A percentile compares a stretch with the other conserved stretches of the same genome.
Evolutionary conservation across 805 yeast species (phyloP).

Genomic region (Wickerhamomyces subpelliculosus): DNA sequence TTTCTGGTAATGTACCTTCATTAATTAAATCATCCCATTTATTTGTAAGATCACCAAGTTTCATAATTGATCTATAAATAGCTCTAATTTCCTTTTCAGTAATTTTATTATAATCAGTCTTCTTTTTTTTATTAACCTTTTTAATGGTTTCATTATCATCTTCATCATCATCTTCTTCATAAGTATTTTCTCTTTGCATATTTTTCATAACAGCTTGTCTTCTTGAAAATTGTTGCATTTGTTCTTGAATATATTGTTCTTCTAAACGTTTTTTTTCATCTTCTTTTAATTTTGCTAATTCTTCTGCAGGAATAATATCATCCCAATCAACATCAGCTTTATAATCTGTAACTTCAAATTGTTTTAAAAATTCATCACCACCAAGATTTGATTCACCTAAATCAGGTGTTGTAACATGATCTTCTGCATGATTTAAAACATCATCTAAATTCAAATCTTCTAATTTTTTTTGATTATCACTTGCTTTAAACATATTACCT

Average conservation of each 20-base stretch:
- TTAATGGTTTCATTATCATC: constrained; percentile 29
- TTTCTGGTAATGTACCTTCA: constrained; percentile 83
- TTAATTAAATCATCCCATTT: constrained; percentile 82
- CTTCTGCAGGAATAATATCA: constrained; percentile 95
- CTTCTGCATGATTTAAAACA: constrained; percentile 94
- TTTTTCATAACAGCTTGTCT: constrained; percentile 68
- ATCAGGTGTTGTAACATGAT: constrained; percentile 93
- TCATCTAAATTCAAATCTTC: constrained; percentile 95
- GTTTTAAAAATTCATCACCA: constrained; percentile 94
- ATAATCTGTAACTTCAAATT: constrained; percentile 96
- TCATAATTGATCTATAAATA: constrained; percentile 73
- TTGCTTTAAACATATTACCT: constrained; percentile 95
- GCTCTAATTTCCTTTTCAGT: constrained; percentile 85
- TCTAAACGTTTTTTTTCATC: constrained; percentile 85
- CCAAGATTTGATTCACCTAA: constrained; percentile 96
- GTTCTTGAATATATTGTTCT: constrained; percentile 82
- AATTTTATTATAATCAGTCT: constrained; percentile 45
- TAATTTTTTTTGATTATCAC: constrained; percentile 88
- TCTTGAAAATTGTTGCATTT: constrained; percentile 79
- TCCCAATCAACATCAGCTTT: constrained; percentile 99
- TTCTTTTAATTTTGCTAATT: constrained; percentile 78
- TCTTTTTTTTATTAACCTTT: constrained; percentile 26
- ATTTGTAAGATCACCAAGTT: constrained; percentile 70
- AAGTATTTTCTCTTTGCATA: constrained; percentile 41
- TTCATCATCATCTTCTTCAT: constrained; percentile 32